A percentile compares a stretch with the other conserved stretches of the same genome.
Evolutionary conservation across 495 filamentous ascomycete species (phyloP).

Genomic region (Trichocladium antarcticum): DNA sequence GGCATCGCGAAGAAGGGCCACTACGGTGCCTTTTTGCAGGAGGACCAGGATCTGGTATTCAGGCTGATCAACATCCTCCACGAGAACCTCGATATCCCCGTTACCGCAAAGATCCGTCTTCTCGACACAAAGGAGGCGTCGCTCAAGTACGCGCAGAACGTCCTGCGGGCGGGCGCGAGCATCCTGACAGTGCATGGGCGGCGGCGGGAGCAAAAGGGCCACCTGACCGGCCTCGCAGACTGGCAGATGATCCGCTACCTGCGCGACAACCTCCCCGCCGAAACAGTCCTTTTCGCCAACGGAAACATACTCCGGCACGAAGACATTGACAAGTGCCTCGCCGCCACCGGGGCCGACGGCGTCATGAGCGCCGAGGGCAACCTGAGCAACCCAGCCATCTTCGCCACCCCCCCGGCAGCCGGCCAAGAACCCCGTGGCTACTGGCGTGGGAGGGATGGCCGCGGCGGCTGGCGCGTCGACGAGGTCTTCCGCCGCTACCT

Average conservation of each 20-base stretch:
- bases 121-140: constrained; percentile 78
- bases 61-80: constrained; percentile 69
- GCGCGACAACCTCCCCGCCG: constrained; percentile 68
- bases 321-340: constrained; percentile 69
- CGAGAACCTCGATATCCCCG: constrained; percentile 57
- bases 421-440: constrained; percentile 63
- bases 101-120: constrained; percentile 92
- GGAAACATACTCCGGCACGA: constrained; percentile 79
- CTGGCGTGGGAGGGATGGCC: constrained; percentile 72
- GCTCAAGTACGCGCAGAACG: constrained; percentile 78
- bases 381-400: constrained; percentile 80
- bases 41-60: constrained; percentile 76
- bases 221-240: constrained; percentile 87
- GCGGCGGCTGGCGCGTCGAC: constrained; percentile 82
- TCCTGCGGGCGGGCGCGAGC: constrained; percentile 79
- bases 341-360: constrained; percentile 78
- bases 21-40: constrained; percentile 91
- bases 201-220: constrained; percentile 84
- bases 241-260: constrained; percentile 77
- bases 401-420: constrained; percentile 51
- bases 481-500: constrained; percentile 77
- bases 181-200: constrained; percentile 89
- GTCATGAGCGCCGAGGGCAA: constrained; percentile 96
- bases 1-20: constrained; percentile 82
- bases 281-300: constrained; percentile 93